Base-by-base conservation (phyloP, 257 asterid species). In the Lycium barbarum region DNA sequence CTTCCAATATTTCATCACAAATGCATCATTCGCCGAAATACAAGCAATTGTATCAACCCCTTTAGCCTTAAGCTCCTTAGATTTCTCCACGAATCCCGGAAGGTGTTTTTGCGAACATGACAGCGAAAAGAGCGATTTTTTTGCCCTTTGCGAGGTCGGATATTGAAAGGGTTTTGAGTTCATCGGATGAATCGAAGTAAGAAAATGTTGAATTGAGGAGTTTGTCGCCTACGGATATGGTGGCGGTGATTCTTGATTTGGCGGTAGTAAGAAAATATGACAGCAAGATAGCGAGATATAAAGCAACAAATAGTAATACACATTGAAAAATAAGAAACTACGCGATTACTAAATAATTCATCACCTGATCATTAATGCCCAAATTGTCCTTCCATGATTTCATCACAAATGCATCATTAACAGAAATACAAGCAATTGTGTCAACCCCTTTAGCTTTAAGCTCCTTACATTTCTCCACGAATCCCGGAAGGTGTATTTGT, bases 61-160 rank as follows among this genome's bases (percentile, higher is more conserved):
- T 88, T 96, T 96, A 26, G 98, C 89, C 90, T 96, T 95, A 1
- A 96, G 82, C 86, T 91, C 98, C 0, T 90, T 84, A 3, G 98
- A 96, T 79, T 93, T 96, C 54, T 88, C 98, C 2, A 90, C 91
- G 80, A 95, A 96, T 0, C 98, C 98, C 0, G 98, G 98, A 73
- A 96, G 95, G 83, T 95, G 98, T 55, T 93, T 96, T 88, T 95
- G 98, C 9, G 98, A 95, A 88, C 98, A 96, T 13, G 98, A 96
- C 99, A 84, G 98, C 98, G n/a, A 95, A 62, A 53, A 96, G 89
- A 84, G 95, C 86, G 62, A 91, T 83, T 73, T 92, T 93, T 80
- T 93, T 91, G 74, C 91, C 91, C 81, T 95, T 53, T 53, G 99
- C 93, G 54, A 96, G 92, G 87, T 93, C 97, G 66, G 97, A 90